Percentiles rank a stretch among this genome's conserved stretches.
Evolutionary conservation across 2,329 filamentous ascomycete species (phyloP).

Genomic region (Domatiomyces globalis): DNA sequence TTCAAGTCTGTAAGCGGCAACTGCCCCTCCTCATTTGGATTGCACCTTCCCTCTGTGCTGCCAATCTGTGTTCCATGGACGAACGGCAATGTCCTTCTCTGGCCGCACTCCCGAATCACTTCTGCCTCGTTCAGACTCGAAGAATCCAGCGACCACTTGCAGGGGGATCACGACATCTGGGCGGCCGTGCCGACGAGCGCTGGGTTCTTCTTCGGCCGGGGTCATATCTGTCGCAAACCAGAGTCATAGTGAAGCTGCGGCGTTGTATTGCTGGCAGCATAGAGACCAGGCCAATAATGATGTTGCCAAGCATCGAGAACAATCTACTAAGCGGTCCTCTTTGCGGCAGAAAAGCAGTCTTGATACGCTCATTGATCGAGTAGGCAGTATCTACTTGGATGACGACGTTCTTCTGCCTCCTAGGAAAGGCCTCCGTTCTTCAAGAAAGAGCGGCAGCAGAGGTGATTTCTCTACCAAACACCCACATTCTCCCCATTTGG

Average conservation of each 20-base stretch:
- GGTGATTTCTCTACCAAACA: not conserved
- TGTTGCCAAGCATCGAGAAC: conserved; percentile 32
- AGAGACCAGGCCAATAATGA: conserved; percentile 58
- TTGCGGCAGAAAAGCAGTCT: conserved; percentile 59
- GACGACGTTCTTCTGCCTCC: conserved; percentile 13
- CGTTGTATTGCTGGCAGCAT: conserved; percentile 85
- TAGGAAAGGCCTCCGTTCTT: conserved; percentile 14
- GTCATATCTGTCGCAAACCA: conserved; percentile 18
- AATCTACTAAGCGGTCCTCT: conserved; percentile 39
- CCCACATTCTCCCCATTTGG: conserved; percentile 25
- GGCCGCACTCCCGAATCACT: conserved; percentile 67
- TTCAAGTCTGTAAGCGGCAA: not conserved
- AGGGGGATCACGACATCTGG: conserved; percentile 72
- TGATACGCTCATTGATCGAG: conserved; percentile 68
- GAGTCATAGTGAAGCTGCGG: conserved; percentile 20
- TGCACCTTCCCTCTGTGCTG: no score
- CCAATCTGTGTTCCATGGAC: not conserved
- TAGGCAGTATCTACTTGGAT: conserved; percentile 59
- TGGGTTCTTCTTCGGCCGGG: conserved; percentile 36
- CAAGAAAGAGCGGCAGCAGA: conserved; percentile 12
- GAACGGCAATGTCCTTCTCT: conserved; percentile 46
- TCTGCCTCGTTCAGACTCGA: conserved; percentile 67
- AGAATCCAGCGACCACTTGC: conserved; percentile 71
- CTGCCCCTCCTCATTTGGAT: no score
- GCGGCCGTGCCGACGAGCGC: conserved; percentile 63